Conservation (phyloP, 2,329 filamentous ascomycete species). For the Diaporthe ampelina region DNA sequence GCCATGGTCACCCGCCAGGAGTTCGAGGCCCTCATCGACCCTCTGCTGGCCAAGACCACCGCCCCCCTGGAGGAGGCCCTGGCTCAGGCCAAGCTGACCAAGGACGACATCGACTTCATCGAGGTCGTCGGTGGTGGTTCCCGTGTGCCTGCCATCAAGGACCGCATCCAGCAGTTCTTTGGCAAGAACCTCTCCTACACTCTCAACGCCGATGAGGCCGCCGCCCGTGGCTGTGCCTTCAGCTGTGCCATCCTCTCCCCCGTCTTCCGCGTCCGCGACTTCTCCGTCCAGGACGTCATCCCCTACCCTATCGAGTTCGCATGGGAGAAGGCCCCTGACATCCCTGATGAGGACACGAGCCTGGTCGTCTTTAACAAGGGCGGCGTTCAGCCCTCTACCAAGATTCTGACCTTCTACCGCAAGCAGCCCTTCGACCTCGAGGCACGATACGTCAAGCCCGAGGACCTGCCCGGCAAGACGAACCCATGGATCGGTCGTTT, state of each 20-base stretch:
- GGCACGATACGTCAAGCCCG: constrained; percentile 91
- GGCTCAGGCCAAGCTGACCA: constrained; percentile 90
- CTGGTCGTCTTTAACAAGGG: constrained; percentile 98
- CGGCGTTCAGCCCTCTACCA: constrained; percentile 97
- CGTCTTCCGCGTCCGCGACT: constrained; percentile 98
- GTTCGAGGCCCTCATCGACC: constrained; percentile 90
- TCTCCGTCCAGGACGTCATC: constrained; percentile 96
- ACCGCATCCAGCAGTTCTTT: constrained; percentile 90
- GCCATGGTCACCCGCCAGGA: constrained; percentile 94
- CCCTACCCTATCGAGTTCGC: constrained; percentile 98
- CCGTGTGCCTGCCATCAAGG: constrained; percentile 93
- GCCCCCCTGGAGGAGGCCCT: constrained; percentile 90
- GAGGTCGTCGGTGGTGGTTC: constrained; percentile 96
- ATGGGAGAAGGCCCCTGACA: constrained; percentile 98
- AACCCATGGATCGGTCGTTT: constrained; percentile 98
- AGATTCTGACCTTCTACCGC: constrained; percentile 99
- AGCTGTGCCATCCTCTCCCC: constrained; percentile 97
- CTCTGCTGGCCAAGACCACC: constrained; percentile 81
- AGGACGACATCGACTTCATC: constrained; percentile 92
- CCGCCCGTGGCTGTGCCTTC: constrained; percentile 96
- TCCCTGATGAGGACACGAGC: constrained; percentile 97
- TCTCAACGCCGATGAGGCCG: constrained; percentile 97
- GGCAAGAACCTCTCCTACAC: constrained; percentile 94
- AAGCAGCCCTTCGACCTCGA: constrained; percentile 98
- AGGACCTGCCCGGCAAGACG: constrained; percentile 87